Evolutionary conservation across 306 rosid genomes (phyloP), one percentile per base, ranked within the genome.

Genomic region (Abrus precatorius): DNA sequence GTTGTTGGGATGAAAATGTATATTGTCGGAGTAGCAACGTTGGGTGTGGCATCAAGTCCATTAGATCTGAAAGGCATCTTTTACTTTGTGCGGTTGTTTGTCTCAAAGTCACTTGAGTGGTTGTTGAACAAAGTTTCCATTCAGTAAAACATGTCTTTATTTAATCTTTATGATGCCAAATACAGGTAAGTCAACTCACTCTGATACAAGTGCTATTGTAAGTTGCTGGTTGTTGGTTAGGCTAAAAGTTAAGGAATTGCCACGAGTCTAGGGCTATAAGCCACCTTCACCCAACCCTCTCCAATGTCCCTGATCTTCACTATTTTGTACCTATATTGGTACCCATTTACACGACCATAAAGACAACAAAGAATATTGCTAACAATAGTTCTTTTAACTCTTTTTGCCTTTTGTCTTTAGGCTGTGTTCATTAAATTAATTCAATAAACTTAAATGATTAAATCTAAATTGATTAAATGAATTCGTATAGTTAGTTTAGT

Each of bases 1-100:
- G 60, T 74, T 75, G 72, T 34, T 13, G 12, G 34, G 56, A 3
- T 71, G 45, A 73, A 52, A 74, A 54, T 53, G 69, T 0, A 8
- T 6, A 28, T 27, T 55, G 11, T 60, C 75, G 67, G 8, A 27
- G 13, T 57, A 33, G 62, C n/a, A 74, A 43, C 50, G 54, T 76
- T 82, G 83, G 87, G 82, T 90, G 87, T 84, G 89, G 86, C 86
- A 83, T 78, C 85, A 83, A 84, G 86, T 91, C 89, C 81, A 72
- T 53, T 82, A 74, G 85, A 86, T 29, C 85, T 54, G 64, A 85
- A 72, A 81, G 87, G 83, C 84, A 86, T 84, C 90, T 84, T 87
- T 85, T 82, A 87, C 88, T 88, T 71, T 86, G 66, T 78, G 85
- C 5, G 82, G 63, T 71, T 69, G 41, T 12, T 80, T 77, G 84